Evolutionary conservation across 1,139 yeast species (phyloP), one percentile per base, ranked within the genome.

Genomic region (Protomyces pachydermus): DNA sequence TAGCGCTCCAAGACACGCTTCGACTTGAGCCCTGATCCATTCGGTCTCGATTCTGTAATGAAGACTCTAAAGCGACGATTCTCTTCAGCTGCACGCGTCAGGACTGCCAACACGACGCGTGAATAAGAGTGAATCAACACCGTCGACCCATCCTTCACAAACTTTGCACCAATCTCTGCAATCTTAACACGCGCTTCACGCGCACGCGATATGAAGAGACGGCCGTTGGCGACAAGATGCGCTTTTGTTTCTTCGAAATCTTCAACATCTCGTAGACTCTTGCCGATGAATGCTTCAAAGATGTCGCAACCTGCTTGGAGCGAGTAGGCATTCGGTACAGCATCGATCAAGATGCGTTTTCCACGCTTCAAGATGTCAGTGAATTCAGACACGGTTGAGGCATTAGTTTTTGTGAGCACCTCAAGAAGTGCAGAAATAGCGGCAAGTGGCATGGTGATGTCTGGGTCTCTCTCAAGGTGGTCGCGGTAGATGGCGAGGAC

Each of bases 391-490:
- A 97, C 89, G 0, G 99, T 95, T 3, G 90, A 82, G 2, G 97
- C 77, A 73, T 90, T 90, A 70, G 90, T 87, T 60, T 85, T 83
- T 68, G 86, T 81, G 51, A 95, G 78, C 77, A 93, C 82, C 4
- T 95, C 87, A 35, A 93, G 96, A 62, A 95, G 79, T 23, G 97
- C 85, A 76, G 93, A 98, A 72, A 95, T 95, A 60, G 98, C 98
- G 61, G 98, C 99, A 51, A 95, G 89, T 3, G 99, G 99, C 98
- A 91, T 95, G 12, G 98, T 91, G 86, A 95, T 88, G 64, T 93
- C 68, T 12, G 65, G 64, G 51, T 66, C 68, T 32, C 61, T 58
- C 28, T 54, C 54, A 42, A 66, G 48, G 14, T 66, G 56, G 25
- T 56, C 34, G 18, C 53, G 46, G 48, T 66, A 66, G 28, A 61